Evolutionary conservation across 257 asterid genomes (phyloP), one percentile per base, ranked within the genome.

Genomic region (Cynanchum wilfordii): DNA sequence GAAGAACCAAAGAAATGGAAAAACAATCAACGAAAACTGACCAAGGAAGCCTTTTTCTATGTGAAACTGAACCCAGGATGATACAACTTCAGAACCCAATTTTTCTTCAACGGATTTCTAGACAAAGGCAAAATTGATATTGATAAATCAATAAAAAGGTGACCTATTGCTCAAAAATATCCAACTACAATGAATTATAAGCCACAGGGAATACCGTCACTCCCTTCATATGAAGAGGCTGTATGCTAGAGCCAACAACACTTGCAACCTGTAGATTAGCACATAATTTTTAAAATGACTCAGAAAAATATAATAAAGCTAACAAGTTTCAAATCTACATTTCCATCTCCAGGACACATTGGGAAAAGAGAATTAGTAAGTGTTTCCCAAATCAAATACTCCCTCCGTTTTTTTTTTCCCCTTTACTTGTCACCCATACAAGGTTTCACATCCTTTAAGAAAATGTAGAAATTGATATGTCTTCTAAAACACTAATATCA

Each of bases 211-310:
- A 73, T 73, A 91, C 97, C 88, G 84, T 81, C 72, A 86, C 42
- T 8, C 90, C 63, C 77, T 84, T 19, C 95, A 88, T 91, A 82
- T 84, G 96, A 40, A 91, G 91, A 71, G 97, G 96, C 76, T 91
- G 96, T 51, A 89, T 86, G 72, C 89, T 88, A 27, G 96, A 89
- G 47, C 88, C 70, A 63, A 91, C 88, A 49, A 91, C 81, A 71
- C 89, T 89, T 75, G 97, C 90, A 76, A 77, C 86, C 97, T 91
- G 89, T 51, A 49, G 65, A 72, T 72, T 42, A 42, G 47, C 47
- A 66, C 0, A 27, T 20, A 17, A 51, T 47, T 25, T 7, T 8
- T 50, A 22, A 30, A 50, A 62, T 51, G 42, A 24, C 10, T 10
- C 16, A 30, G 16, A 20, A 40, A 40, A 40, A 62, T 19, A 17